phyloP scores from a whole-genome alignment of 257 asterid species.

The Penstemon eatonii region DNA sequence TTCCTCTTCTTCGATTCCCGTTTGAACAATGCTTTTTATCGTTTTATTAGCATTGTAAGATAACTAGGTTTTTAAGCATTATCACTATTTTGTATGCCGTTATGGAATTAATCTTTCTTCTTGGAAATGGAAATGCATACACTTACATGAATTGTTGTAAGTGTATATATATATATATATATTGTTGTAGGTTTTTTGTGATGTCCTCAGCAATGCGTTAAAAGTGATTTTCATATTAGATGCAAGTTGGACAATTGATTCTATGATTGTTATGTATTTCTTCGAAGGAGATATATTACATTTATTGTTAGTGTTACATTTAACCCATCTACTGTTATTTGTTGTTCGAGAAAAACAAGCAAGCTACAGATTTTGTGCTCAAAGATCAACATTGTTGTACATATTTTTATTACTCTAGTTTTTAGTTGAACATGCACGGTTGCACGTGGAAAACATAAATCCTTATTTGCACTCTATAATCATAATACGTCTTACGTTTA shows the following conservation, averaged over 20 bases:
- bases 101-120: neutral
- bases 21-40: neutral
- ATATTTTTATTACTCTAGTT: neutral
- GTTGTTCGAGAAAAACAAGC: neutral
- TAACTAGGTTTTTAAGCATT: slow-evolving; percentile 7
- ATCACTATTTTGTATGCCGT: neutral
- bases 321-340: neutral
- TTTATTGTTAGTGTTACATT: slow-evolving; percentile 1
- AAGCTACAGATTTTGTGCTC: slow-evolving; percentile 1
- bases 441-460: neutral
- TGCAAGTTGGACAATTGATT: neutral
- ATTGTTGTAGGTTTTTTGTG: neutral
- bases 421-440: slow-evolving; percentile 4
- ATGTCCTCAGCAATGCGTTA: neutral
- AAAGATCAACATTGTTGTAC: neutral
- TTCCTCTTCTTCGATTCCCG: neutral
- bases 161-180: neutral
- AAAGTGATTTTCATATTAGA: neutral
- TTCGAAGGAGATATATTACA: neutral
- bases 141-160: neutral
- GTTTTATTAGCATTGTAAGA: neutral
- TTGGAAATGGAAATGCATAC: neutral
- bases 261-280: neutral
- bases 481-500: slow-evolving; percentile 9
- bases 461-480: neutral